A percentile compares a stretch with the other conserved stretches of the same genome.
phyloP scores from a whole-genome alignment of 371 early-diverging fungal species.

The Apophysomyces trapeziformis region DNA sequence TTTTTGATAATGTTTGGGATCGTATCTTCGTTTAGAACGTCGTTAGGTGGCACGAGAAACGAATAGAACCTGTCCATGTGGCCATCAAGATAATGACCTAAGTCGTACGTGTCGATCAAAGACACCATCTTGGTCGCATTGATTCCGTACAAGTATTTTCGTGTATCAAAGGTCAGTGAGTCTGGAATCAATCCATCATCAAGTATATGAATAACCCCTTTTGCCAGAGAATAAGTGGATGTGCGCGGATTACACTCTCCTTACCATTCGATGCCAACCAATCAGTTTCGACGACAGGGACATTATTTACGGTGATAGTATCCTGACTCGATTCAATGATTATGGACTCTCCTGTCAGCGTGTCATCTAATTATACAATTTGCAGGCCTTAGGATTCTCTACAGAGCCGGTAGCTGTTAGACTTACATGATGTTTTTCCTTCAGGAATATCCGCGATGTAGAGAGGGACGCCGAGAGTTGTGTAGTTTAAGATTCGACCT shows the following conservation, averaged over 20 bases:
- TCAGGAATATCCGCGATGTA: not conserved
- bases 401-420: not conserved
- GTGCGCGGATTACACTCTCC: not conserved
- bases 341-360: conserved; percentile 29
- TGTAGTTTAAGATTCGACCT: not conserved
- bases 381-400: not conserved
- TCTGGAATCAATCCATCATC: conserved; percentile 16
- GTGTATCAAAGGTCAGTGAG: conserved; percentile 17
- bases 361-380: conserved; percentile 16
- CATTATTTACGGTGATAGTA: conserved; percentile 11
- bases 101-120: conserved; percentile 39
- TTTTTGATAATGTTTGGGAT: conserved; percentile 28
- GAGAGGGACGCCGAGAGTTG: not conserved
- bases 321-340: conserved; percentile 23
- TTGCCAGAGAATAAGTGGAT: not conserved
- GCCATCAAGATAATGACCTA: conserved; percentile 42
- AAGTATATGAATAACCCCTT: conserved; percentile 27
- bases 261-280: conserved; percentile 51
- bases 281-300: conserved; percentile 20
- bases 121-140: conserved; percentile 55
- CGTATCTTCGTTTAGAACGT: conserved; percentile 25
- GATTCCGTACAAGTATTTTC: conserved; percentile 38
- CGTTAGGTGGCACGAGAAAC: conserved; percentile 50
- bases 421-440: conserved; percentile 1
- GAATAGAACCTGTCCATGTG: conserved; percentile 35